phyloP scores from a whole-genome alignment of 306 rosid genomes.

The Vicia villosa region DNA sequence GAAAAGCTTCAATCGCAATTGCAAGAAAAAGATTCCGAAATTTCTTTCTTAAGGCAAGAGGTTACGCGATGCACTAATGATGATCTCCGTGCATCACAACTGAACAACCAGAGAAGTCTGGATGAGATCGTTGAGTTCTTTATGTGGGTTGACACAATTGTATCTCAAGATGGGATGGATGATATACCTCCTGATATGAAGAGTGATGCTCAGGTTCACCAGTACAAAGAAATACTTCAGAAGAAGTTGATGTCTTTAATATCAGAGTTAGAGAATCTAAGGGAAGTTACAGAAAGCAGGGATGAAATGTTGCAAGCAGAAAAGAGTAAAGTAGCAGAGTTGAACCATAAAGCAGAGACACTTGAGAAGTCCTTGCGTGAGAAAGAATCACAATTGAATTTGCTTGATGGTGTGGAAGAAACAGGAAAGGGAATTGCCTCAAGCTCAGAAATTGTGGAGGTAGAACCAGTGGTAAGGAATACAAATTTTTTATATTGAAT shows the following conservation, averaged over 20 bases:
- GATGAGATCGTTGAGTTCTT: conserved; percentile 70
- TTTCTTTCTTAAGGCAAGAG: conserved; percentile 97
- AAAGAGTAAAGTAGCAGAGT: conserved; percentile 71
- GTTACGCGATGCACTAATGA: conserved; percentile 92
- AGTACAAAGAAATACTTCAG: conserved; percentile 69
- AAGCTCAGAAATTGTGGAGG: conserved; percentile 77
- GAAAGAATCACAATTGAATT: conserved; percentile 70
- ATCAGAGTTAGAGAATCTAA: conserved; percentile 67
- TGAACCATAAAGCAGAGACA: conserved; percentile 59
- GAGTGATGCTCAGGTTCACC: conserved; percentile 50
- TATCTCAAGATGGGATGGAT: conserved; percentile 57
- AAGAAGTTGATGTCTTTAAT: conserved; percentile 61
- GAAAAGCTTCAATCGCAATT: conserved; percentile 90
- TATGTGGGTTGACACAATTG: conserved; percentile 66
- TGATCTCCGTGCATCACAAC: conserved; percentile 84
- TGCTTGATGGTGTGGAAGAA: conserved; percentile 77
- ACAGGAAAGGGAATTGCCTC: conserved; percentile 51
- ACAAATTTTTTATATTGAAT: conserved; percentile 15
- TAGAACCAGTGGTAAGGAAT: conserved; percentile 82
- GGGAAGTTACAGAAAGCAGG: conserved; percentile 61
- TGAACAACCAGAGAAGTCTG: conserved; percentile 56
- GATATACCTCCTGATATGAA: conserved; percentile 50
- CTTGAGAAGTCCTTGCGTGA: conserved; percentile 70
- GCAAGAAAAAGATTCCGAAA: conserved; percentile 92
- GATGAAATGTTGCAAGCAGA: conserved; percentile 72